A percentile compares a stretch with the other conserved stretches of the same genome.
Conservation (phyloP, 768 basidiomycete species). For the Scleroderma citrinum region DNA sequence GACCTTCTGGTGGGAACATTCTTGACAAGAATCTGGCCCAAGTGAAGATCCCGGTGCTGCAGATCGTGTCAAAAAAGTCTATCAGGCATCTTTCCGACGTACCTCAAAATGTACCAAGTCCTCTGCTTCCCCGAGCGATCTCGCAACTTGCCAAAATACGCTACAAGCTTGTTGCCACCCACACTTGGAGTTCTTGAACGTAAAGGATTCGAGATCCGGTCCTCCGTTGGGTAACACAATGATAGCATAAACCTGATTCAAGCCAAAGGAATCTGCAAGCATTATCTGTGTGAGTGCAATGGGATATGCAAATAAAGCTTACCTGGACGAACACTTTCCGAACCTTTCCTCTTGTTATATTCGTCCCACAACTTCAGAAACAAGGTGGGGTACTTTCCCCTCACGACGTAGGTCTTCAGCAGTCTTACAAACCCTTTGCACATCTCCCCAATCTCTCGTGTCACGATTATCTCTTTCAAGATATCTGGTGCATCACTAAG, state of each 20-base stretch:
- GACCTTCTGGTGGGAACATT: slow-evolving; percentile 34
- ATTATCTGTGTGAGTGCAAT: slow-evolving; percentile 6
- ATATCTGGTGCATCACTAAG: slow-evolving; percentile 71
- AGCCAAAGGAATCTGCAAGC: slow-evolving; percentile 59
- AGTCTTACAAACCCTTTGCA: slow-evolving; percentile 76
- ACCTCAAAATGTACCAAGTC: slow-evolving; percentile 84
- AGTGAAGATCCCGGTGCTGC: slow-evolving; percentile 98
- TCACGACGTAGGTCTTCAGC: slow-evolving; percentile 78
- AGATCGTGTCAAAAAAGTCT: slow-evolving; percentile 3
- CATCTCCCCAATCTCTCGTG: slow-evolving; percentile 68
- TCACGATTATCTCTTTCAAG: slow-evolving; percentile 76
- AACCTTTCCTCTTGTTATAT: slow-evolving; percentile 68
- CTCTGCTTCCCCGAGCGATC: slow-evolving; percentile 76
- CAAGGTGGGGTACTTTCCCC: slow-evolving; percentile 75
- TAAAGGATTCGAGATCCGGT: slow-evolving; percentile 82
- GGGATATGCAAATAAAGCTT: slow-evolving; percentile 13
- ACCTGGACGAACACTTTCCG: slow-evolving; percentile 86
- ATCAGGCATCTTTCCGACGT: slow-evolving; percentile 13
- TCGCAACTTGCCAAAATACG: slow-evolving; percentile 86
- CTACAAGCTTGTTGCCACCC: slow-evolving; percentile 87
- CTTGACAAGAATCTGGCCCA: slow-evolving; percentile 91
- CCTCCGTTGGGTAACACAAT: slow-evolving; percentile 90
- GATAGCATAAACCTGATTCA: slow-evolving; percentile 80
- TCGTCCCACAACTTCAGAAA: slow-evolving; percentile 85
- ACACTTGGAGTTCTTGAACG: slow-evolving; percentile 51